phyloP scores from a whole-genome alignment of 768 basidiomycete genomes.

The Favolaschia claudopus region DNA sequence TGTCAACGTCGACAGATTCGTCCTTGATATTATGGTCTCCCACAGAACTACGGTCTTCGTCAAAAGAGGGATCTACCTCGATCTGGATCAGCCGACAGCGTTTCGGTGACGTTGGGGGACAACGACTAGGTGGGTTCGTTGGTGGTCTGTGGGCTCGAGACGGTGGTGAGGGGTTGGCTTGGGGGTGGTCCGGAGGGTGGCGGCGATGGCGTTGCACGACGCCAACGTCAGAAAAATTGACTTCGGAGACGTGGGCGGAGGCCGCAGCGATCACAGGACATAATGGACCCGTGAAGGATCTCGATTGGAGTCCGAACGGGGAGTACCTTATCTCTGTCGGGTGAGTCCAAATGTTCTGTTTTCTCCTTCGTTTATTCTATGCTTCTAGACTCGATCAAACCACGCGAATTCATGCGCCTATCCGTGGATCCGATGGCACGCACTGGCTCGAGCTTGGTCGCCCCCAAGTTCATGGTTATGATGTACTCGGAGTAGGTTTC shows the following conservation, averaged over 20 bases:
- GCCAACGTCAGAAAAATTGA: conserved; percentile 25
- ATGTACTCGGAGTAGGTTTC: conserved; percentile 82
- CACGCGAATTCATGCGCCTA: conserved; percentile 82
- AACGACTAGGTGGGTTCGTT: conserved; percentile 90
- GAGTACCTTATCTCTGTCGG: conserved; percentile 87
- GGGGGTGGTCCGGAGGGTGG: conserved; percentile 97
- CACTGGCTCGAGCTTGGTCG: conserved; percentile 89
- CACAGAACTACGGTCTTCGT: conserved; percentile 51
- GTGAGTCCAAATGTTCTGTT: conserved; percentile 49
- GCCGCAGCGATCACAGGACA: conserved; percentile 87
- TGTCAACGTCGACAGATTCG: conserved; percentile 96
- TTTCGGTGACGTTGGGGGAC: conserved; percentile 94
- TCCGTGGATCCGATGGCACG: conserved; percentile 32
- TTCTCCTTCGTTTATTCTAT: neutral
- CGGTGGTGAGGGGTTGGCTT: conserved; percentile 74
- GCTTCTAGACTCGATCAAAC: conserved; percentile 84
- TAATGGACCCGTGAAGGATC: conserved; percentile 75
- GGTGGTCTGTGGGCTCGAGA: conserved; percentile 82
- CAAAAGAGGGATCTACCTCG: conserved; percentile 53
- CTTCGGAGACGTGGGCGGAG: conserved; percentile 72
- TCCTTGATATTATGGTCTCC: conserved; percentile 96
- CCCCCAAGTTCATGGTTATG: conserved; percentile 97
- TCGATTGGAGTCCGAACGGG: conserved; percentile 88
- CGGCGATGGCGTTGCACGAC: conserved; percentile 76
- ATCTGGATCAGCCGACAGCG: conserved; percentile 93